Evolutionary conservation across 768 basidiomycete genomes (phyloP), one percentile per base, ranked within the genome.

Genomic region (Arthromyces matolae): DNA sequence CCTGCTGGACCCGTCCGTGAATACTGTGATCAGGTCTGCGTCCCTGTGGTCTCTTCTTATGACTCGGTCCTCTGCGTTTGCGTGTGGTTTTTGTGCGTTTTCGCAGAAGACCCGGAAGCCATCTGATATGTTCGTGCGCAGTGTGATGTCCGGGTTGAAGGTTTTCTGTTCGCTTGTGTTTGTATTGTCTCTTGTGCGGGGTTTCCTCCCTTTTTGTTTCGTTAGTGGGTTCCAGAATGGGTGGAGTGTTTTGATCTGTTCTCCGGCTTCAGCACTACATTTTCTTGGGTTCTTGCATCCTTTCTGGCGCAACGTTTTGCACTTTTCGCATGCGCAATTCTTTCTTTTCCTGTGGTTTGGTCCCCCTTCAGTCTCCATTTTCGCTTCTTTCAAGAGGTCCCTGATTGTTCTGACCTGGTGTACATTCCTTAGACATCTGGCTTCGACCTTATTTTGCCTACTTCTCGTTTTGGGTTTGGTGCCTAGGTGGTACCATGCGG

Each of bases 1-100:
- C 0, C 39, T 1, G 45, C 63, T 61, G 0, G 59, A 59, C 0
- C 65, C 56, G 19, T 65, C 62, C 0, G 63, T 68, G 13, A 62
- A 67, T 2, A 53, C 49, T n/a, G 18, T 18, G 9, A 20, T 8
- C 14, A 10, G 9, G 5, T 14, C n/a, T n/a, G n/a, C n/a, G n/a
- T n/a, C n/a, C n/a, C n/a, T n/a, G n/a, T n/a, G 44, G 4, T 19
- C 12, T 4, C 13, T 20, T 13, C 4, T 12, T n/a, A 8, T 24
- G 3, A 16, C 13, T 33, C 4, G 4, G 4, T 10, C n/a, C n/a
- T n/a, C n/a, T n/a, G n/a, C n/a, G n/a, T n/a, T n/a, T n/a, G 16
- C 16, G 32, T 10, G 32, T 33, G 16, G 3, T 4, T 10, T 4
- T 4, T 33, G 32, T 33, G 4, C 4, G 32, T 10, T 33, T 10